These are phyloP conservation scores for Tuber magnatum DNA, from an alignment of 495 filamentous ascomycete species.

Conservation along the genomic window DNA sequence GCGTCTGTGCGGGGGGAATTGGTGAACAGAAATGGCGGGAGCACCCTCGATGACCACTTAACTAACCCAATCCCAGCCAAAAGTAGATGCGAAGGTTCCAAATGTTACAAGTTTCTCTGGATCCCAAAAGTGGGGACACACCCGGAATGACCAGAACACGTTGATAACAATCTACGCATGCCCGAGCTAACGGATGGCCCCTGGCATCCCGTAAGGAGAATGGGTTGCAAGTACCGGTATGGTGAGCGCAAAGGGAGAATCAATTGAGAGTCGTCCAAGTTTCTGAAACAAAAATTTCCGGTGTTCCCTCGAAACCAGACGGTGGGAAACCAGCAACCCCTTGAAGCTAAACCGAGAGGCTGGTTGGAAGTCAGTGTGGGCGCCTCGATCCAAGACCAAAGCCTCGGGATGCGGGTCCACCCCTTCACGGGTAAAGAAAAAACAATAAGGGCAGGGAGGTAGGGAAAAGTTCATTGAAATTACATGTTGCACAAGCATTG, in stretches of 20 bases:
- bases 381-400: constrained; percentile 33
- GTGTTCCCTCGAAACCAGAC: neutral
- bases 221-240: neutral
- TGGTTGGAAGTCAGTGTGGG: constrained; percentile 30
- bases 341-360: constrained; percentile 24
- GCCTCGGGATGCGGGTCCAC: constrained; percentile 35
- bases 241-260: neutral
- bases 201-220: neutral
- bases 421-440: constrained; percentile 11
- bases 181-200: neutral
- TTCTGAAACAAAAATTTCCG: constrained; percentile 2
- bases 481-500: constrained; percentile 37
- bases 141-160: neutral
- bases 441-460: constrained; percentile 6
- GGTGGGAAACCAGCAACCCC: constrained; percentile 1
- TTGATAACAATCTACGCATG: neutral
- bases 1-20: constrained; percentile 29
- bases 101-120: neutral
- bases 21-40: constrained; percentile 27
- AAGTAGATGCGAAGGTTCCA: neutral
- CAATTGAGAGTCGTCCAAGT: neutral
- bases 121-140: neutral
- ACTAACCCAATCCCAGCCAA: constrained; percentile 2
- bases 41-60: constrained; percentile 15
- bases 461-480: constrained; percentile 22